Conservation (phyloP, 192 early-diverging fungal species). For the Coemansia sp. region DNA sequence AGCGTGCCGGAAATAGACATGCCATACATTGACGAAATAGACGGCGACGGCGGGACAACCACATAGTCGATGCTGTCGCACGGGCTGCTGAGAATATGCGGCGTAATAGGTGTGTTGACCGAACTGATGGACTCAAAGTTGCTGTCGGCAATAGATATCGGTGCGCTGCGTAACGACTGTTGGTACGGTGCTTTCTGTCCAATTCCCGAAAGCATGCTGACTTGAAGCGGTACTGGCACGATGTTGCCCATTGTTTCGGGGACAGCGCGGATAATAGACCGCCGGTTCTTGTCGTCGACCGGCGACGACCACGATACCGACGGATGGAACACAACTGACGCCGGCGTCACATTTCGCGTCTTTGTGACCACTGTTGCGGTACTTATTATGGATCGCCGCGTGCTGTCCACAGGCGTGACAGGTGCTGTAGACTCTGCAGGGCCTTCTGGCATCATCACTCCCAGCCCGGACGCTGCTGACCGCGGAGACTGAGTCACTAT, state of each 20-base stretch:
- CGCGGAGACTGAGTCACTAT: not conserved
- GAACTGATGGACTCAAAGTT: constrained; percentile 26
- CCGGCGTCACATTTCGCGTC: constrained; percentile 5
- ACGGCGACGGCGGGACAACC: constrained; percentile 52
- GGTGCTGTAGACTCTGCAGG: not conserved
- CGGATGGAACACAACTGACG: constrained; percentile 11
- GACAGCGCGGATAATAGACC: constrained; percentile 11
- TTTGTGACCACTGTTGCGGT: constrained; percentile 6
- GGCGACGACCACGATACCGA: constrained; percentile 31
- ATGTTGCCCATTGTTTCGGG: constrained; percentile 16
- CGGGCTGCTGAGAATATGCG: constrained; percentile 42
- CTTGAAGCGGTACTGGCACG: constrained; percentile 1
- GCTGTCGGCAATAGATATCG: constrained; percentile 26
- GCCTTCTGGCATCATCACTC: constrained; percentile 6
- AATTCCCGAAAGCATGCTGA: constrained; percentile 1
- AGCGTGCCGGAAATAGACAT: constrained; percentile 16
- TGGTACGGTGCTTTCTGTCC: not conserved
- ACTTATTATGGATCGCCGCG: not conserved
- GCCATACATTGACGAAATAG: constrained; percentile 45
- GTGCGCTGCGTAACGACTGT: constrained; percentile 12
- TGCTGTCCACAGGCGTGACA: not conserved
- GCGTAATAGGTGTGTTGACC: constrained; percentile 24
- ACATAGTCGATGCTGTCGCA: constrained; percentile 48
- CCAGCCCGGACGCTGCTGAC: constrained; percentile 4
- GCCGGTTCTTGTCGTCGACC: constrained; percentile 20